Evolutionary conservation across 2,329 filamentous ascomycete genomes (phyloP), one percentile per base, ranked within the genome.

Genomic region (Fusarium neocosmosporiellum): DNA sequence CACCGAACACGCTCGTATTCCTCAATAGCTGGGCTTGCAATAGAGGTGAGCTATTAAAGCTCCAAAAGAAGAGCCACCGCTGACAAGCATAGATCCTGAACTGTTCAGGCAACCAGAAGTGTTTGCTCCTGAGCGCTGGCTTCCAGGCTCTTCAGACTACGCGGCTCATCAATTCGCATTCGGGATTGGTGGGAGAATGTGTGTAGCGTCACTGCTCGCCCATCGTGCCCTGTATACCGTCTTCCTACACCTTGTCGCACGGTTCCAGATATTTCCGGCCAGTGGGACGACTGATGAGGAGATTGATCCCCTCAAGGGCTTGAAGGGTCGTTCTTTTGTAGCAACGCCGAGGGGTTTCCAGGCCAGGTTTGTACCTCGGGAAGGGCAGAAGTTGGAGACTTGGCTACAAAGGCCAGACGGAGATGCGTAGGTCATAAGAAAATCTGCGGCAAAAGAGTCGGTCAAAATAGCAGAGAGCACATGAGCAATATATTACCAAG

Each of bases 101-200:
- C 88, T 92, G 75, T 93, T 92, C 82, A 90, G 91, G 74, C 84
- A 89, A 5, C 89, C 90, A 0, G 88, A 91, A 60, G 85, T 88
- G 16, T 93, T 92, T 75, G 81, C 91, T 9, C 81, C 84, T 14
- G 85, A 81, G 63, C 79, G 80, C n/a, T 89, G 72, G 82, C 77
- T 82, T 80, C 85, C 74, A 18, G 72, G 70, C 29, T 74, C 75
- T 14, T 41, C 63, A 31, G 75, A 77, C 4, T 72, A 75, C 2
- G 73, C 79, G 5, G 86, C 85, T 5, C 86, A 86, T 1, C 87
- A 88, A 70, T 89, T 87, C 69, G 86, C 83, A 39, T 89, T 87
- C 66, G 87, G 87, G 0, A 86, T 87, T 3, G 87, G 87, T 3
- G 85, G 84, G 34, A 82, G 87, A 20, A 88, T 88, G 86, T 89